Conservation (phyloP, 257 asterid species). For the Solanum corneliomulleri region DNA sequence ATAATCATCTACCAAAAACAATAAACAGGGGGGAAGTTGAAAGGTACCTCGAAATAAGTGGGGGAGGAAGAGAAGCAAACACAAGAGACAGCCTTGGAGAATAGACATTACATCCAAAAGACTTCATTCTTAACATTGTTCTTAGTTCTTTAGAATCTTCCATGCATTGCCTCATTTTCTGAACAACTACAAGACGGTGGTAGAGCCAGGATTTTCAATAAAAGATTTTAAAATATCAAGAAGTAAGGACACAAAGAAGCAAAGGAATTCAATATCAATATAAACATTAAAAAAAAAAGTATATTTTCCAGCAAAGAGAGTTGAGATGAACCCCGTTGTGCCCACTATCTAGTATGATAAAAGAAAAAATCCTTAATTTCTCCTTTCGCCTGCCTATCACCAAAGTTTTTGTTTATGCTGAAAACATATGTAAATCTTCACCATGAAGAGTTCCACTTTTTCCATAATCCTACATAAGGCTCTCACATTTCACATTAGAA, state of each 20-base stretch:
- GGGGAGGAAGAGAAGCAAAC: slow-evolving; percentile 28
- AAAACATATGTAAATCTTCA: neutral
- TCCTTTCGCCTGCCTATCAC: neutral
- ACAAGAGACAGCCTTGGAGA: neutral
- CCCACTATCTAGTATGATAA: neutral
- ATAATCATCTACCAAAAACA: neutral
- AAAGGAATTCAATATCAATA: neutral
- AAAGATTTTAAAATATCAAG: neutral
- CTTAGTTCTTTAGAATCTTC: neutral
- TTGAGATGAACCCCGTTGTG: neutral
- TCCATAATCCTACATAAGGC: neutral
- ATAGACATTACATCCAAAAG: neutral
- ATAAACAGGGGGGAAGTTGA: slow-evolving; percentile 22
- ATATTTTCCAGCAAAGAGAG: neutral
- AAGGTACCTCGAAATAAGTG: slow-evolving; percentile 11
- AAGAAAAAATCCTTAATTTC: neutral
- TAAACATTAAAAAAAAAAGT: neutral
- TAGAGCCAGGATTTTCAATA: neutral
- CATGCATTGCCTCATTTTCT: neutral
- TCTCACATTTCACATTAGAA: neutral
- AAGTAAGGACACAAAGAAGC: neutral
- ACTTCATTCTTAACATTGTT: neutral
- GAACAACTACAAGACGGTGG: neutral
- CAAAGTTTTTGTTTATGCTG: neutral
- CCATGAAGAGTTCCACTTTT: neutral